Evolutionary conservation across 306 rosid genomes (phyloP), one percentile per base, ranked within the genome.

Genomic region (Hippophae tibetana): DNA sequence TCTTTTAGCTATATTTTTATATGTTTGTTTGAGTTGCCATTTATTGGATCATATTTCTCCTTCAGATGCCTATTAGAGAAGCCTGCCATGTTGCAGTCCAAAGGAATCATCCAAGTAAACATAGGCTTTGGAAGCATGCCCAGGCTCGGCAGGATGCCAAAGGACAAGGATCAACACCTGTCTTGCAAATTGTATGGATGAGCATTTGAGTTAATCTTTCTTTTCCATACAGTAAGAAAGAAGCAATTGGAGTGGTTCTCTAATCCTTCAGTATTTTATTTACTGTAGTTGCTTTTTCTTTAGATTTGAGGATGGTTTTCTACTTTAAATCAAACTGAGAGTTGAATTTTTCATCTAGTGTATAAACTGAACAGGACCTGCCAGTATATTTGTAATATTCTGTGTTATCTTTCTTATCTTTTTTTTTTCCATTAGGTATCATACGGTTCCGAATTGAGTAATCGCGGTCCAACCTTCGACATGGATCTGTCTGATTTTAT

Each of bases 41-140:
- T 43, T 49, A 57, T 44, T 47, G n/a, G 5, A 44, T 56, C 50
- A 45, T 66, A 65, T 41, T 60, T 63, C 52, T 68, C 42, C 40
- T 38, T 63, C 78, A 90, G 97, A 81, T 90, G 97, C 97, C 97
- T 50, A 90, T 87, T 66, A 84, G 82, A 77, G 97, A 90, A 79
- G 97, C 97, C 57, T 90, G 95, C 60, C 97, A 90, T 69, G 97
- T 85, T 72, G 97, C 97, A 56, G 51, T 84, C 56, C 97, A 90
- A 73, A 79, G 78, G 70, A 60, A 79, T 70, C 85, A 82, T 75
- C 98, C 98, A 7, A 78, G 82, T 71, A 87, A 81, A 78, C 87
- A 87, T 58, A 85, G 86, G 70, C 89, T 92, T 62, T 92, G 98
- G 98, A 87, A 87, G 69, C 98, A 87, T 76, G 86, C 87, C 56